Conservation (phyloP, 2,329 filamentous ascomycete genomes). For the Diaporthe velutina region DNA sequence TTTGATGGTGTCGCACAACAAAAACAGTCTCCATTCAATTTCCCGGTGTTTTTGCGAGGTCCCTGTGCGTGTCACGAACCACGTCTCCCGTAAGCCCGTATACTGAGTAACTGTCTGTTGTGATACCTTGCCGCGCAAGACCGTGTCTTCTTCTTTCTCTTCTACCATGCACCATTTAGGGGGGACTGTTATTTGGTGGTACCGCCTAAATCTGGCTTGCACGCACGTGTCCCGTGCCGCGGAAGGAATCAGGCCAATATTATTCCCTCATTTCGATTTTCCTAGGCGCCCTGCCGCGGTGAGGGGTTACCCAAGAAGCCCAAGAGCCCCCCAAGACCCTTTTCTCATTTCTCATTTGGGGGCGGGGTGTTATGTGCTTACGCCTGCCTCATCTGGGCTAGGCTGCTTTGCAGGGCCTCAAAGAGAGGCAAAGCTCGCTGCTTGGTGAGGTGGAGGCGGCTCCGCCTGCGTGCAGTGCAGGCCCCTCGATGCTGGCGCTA, state of each 20-base stretch:
- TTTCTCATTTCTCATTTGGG: constrained; percentile 12
- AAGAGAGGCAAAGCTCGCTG: neutral
- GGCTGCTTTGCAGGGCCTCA: neutral
- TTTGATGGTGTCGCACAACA: constrained; percentile 6
- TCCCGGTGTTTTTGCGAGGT: neutral
- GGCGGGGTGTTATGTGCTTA: neutral
- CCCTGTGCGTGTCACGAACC: neutral
- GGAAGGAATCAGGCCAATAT: neutral
- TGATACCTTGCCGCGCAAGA: constrained; percentile 6
- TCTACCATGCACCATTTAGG: constrained; percentile 5
- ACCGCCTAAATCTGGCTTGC: constrained; percentile 11
- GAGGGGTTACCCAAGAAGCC: neutral
- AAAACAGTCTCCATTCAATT: neutral
- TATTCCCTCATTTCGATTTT: neutral
- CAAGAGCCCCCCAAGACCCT: constrained; percentile 5
- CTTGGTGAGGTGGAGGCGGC: neutral
- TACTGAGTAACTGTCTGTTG: neutral
- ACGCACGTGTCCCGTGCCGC: neutral
- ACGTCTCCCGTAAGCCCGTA: constrained; percentile 5
- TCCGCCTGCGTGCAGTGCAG: constrained; percentile 9
- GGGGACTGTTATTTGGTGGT: neutral
- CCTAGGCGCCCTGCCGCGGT: neutral
- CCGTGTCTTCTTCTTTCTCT: neutral
- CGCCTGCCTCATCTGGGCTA: constrained; percentile 23
- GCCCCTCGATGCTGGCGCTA: constrained; percentile 4